A percentile compares a stretch with the other conserved stretches of the same genome.
Evolutionary conservation across 345 rosid genomes (phyloP).

Genomic region (Euphorbia pulcherrima): DNA sequence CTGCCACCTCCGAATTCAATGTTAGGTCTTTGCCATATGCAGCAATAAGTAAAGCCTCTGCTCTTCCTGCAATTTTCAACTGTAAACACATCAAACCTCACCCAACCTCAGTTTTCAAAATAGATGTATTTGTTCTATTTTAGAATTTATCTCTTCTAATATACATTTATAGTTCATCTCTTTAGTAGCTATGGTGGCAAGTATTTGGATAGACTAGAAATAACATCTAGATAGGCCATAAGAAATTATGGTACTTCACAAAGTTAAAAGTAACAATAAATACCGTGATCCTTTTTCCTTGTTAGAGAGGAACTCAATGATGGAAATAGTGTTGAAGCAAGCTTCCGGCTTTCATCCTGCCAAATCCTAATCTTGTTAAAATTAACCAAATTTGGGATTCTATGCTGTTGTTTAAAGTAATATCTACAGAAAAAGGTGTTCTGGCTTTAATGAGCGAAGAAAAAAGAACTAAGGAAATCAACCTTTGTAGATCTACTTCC

Average conservation of each 20-base stretch:
- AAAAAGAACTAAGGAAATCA: background rate
- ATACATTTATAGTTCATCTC: no score
- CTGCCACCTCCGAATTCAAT: slow-evolving; percentile 22
- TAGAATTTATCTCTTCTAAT: no score
- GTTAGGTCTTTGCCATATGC: slow-evolving; percentile 62
- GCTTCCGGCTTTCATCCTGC: slow-evolving; percentile 83
- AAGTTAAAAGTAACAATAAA: slow-evolving; percentile 3
- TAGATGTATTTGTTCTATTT: no score
- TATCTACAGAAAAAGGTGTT: background rate
- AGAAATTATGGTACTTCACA: background rate
- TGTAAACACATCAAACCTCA: background rate
- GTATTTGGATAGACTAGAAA: background rate
- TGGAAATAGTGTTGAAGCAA: slow-evolving; percentile 72
- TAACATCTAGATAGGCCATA: background rate
- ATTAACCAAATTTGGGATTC: background rate
- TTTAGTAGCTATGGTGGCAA: background rate
- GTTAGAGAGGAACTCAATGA: slow-evolving; percentile 50
- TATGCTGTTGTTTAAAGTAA: background rate
- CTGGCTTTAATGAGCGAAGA: background rate
- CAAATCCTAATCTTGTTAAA: slow-evolving; percentile 13
- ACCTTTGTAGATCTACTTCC: slow-evolving; percentile 58
- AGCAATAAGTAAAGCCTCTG: slow-evolving; percentile 84
- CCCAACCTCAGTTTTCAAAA: background rate
- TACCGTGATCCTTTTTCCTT: slow-evolving; percentile 89
- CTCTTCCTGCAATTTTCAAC: slow-evolving; percentile 50